These are phyloP conservation scores for Bacidia rubella DNA, from an alignment of 495 filamentous ascomycete species.

Conservation along the genomic window DNA sequence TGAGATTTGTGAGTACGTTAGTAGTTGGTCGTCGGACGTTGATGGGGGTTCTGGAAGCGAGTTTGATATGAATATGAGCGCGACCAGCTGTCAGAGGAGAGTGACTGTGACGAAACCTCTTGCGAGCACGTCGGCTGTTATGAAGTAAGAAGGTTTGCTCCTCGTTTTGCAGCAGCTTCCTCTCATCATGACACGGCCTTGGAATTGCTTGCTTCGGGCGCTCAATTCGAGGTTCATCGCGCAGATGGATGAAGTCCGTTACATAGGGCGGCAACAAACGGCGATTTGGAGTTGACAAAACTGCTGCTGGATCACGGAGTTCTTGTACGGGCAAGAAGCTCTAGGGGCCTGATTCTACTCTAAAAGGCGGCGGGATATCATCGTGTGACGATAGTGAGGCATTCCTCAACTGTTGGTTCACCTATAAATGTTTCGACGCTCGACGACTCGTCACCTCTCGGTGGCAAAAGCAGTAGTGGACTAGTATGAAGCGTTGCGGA, in stretches of 20 bases:
- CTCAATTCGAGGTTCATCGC: background rate
- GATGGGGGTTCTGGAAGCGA: no score
- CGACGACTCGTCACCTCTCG: constrained; percentile 5
- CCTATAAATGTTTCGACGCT: background rate
- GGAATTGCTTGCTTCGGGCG: constrained; percentile 4
- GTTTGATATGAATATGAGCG: no score
- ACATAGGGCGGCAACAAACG: constrained; percentile 4
- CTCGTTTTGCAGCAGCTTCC: background rate
- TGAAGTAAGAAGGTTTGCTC: background rate
- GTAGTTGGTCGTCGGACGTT: no score
- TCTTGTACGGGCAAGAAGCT: background rate
- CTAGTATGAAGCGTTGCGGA: background rate
- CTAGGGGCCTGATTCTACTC: background rate
- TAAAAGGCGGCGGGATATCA: constrained; percentile 9
- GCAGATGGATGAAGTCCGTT: background rate
- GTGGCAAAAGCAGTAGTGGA: constrained; percentile 6
- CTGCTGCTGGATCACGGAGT: constrained; percentile 8
- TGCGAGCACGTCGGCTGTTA: no score
- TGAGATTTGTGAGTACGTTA: no score
- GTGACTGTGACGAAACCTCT: no score
- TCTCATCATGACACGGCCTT: background rate
- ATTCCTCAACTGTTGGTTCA: background rate
- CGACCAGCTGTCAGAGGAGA: no score
- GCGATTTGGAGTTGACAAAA: background rate
- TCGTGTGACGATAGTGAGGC: constrained; percentile 1